Evolutionary conservation across 2,329 filamentous ascomycete species (phyloP).

Genomic region (Didymella pomorum): DNA sequence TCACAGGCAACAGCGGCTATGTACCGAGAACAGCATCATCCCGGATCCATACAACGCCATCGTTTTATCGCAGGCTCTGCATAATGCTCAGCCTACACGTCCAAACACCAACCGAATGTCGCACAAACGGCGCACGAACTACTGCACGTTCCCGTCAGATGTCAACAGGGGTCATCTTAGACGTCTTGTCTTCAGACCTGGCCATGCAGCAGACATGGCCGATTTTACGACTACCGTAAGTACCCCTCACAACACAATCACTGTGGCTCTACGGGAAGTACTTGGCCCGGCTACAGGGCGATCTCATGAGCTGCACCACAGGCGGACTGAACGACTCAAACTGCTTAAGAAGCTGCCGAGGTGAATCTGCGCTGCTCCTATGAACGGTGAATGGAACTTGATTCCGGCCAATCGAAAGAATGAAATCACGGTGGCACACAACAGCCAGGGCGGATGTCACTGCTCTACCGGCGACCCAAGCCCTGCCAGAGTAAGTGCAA

Average conservation of each 20-base stretch:
- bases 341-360: not conserved
- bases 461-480: not conserved
- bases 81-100: not conserved
- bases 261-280: not conserved
- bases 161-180: not conserved
- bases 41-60: not conserved
- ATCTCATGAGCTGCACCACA: not conserved
- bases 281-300: not conserved
- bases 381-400: not conserved
- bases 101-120: not conserved
- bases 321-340: not conserved
- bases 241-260: too few relatives aligned
- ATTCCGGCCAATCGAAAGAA: not conserved
- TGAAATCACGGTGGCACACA: not conserved
- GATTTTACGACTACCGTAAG: not conserved
- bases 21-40: not conserved
- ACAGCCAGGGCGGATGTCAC: not conserved
- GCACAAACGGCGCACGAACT: constrained; percentile 13
- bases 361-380: not conserved
- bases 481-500: constrained; percentile 2
- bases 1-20: not conserved
- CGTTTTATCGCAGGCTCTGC: not conserved
- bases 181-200: not conserved
- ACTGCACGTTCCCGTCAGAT: constrained; percentile 5
- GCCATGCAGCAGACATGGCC: not conserved